A percentile compares a stretch with the other conserved stretches of the same genome.
phyloP scores from a whole-genome alignment of 106 monocot species.

The Posidonia australis region DNA sequence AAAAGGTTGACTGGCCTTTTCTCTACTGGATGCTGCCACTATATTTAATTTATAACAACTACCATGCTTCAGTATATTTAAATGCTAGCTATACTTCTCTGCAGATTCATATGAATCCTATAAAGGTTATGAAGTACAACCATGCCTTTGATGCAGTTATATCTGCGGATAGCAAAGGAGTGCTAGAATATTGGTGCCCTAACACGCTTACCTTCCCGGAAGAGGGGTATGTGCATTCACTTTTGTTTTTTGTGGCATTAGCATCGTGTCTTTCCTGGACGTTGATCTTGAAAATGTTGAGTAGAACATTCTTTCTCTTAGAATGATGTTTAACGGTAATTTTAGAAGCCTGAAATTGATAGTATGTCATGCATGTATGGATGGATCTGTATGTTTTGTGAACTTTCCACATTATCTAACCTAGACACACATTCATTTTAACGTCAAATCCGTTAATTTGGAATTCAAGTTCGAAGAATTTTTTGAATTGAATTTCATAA shows the following conservation, averaged over 20 bases:
- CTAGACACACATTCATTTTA: no score
- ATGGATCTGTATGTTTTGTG: no score
- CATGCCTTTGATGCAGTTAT: conserved; percentile 63
- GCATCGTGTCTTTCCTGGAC: neutral
- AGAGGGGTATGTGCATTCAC: conserved; percentile 36
- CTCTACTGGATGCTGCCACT: no score
- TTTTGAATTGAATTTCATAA: no score
- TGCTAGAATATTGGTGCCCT: conserved; percentile 91
- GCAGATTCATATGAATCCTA: conserved; percentile 70
- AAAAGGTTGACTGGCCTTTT: conserved; percentile 31
- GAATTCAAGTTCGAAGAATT: no score
- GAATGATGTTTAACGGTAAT: no score
- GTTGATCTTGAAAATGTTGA: no score
- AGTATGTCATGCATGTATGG: no score
- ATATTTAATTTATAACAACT: neutral
- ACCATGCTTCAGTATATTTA: no score
- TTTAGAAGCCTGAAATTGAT: no score
- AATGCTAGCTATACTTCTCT: neutral
- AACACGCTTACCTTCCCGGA: conserved; percentile 76
- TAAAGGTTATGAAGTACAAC: conserved; percentile 87
- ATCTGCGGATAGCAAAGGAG: conserved; percentile 79
- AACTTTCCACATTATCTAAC: no score
- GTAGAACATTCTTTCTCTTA: neutral
- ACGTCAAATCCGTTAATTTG: no score
- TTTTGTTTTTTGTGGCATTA: neutral